Percentiles rank a stretch among this genome's conserved stretches.
Evolutionary conservation across 2,329 filamentous ascomycete species (phyloP).

Genomic region (Chrysosphaeria jannelii): DNA sequence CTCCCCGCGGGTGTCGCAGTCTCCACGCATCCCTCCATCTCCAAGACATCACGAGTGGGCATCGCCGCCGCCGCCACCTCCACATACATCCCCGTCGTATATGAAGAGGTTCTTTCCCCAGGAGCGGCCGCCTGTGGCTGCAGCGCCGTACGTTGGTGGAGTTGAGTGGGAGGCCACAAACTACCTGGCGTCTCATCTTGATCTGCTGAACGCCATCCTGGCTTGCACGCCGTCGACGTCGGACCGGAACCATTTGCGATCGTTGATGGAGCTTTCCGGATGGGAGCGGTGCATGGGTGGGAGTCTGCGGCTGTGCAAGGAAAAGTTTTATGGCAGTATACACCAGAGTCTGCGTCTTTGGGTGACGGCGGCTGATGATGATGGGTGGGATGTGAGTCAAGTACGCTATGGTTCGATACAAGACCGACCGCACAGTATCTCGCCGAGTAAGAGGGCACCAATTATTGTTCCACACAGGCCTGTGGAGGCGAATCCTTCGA

Average conservation of each 20-base stretch:
- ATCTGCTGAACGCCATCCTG: slow-evolving; percentile 72
- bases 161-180: slow-evolving; percentile 98
- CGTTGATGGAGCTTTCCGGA: slow-evolving; percentile 50
- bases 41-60: no score
- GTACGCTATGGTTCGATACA: slow-evolving; percentile 42
- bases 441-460: slow-evolving; percentile 1
- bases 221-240: slow-evolving; percentile 40
- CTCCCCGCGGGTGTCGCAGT: no score
- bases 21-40: no score
- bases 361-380: slow-evolving; percentile 63
- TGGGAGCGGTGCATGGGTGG: slow-evolving; percentile 76
- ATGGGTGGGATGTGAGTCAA: slow-evolving; percentile 60
- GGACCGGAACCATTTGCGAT: slow-evolving; percentile 52
- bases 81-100: slow-evolving; percentile 18
- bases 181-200: slow-evolving; percentile 74
- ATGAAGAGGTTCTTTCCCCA: slow-evolving; percentile 51
- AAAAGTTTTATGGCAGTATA: slow-evolving; percentile 85
- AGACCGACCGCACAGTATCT: slow-evolving; percentile 7
- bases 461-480: slow-evolving; percentile 9
- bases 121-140: slow-evolving; percentile 67
- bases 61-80: slow-evolving; percentile 10
- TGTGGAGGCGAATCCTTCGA: slow-evolving; percentile 19
- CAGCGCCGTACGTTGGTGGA: slow-evolving; percentile 83
- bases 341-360: slow-evolving; percentile 73
- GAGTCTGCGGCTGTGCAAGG: slow-evolving; percentile 71